Evolutionary conservation across 2,329 filamentous ascomycete species (phyloP), one percentile per base, ranked within the genome.

Genomic region (Botrytis hyacinthi): DNA sequence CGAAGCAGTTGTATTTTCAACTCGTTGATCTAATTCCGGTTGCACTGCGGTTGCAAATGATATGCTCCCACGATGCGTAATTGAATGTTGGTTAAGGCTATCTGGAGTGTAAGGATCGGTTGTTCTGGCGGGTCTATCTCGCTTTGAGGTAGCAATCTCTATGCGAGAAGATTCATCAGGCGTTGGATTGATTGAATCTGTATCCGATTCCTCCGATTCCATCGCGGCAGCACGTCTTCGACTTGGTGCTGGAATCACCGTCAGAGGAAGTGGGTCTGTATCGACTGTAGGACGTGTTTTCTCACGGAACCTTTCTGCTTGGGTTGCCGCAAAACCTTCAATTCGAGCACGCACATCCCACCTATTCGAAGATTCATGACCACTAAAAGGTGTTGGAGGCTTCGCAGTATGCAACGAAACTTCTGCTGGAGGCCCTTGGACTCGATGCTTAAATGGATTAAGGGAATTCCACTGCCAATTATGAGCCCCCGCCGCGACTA

Each of bases 221-320:
- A 86, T 84, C n/a, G 86, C 85, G 6, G 90, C 80, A 65, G 87
- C 86, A 0, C 88, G 88, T 73, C 85, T 83, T n/a, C 89, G 85
- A 51, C 86, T 85, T 29, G 89, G 89, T 0, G 89, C 88, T 4
- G 89, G 89, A 22, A 91, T 90, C 12, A 90, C 85, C 29, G 84
- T 88, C 1, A 89, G 85, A 1, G 89, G 88, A 29, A 91, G 81
- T 74, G 85, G 86, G 32, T 87, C 86, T 2, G 86, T 88, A 76
- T 88, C 85, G 0, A 86, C 84, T 0, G 85, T 86, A 16, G 88
- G 85, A 18, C 86, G 84, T 65, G 89, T 84, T 73, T 83, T 85
- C 72, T 91, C 89, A 16, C 88, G 84, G 9, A 91, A 80, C 78
- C 84, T 87, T 75, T 91, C 89, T 0, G 88, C 89, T 75, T 91